Percentiles rank a stretch among this genome's conserved stretches.
These are phyloP conservation scores for Rhododendron mucronatum DNA, from an alignment of 148 eudicot genomes.

Conservation along the genomic window DNA sequence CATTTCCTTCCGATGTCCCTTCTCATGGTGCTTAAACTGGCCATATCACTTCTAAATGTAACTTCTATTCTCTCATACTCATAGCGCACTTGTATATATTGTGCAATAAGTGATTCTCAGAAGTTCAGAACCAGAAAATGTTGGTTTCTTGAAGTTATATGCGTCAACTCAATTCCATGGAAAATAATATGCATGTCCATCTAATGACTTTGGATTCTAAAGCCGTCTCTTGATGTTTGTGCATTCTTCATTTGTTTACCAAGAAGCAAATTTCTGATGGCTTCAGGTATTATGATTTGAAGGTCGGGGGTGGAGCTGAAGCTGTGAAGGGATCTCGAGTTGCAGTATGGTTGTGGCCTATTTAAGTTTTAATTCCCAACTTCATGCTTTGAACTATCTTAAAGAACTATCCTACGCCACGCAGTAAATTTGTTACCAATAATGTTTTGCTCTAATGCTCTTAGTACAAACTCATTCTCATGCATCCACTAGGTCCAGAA, in stretches of 20 bases:
- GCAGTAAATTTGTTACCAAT: neutral
- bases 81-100: neutral
- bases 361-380: slow-evolving; percentile 21
- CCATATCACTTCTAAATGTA: neutral
- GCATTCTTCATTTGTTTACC: neutral
- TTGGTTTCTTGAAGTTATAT: neutral
- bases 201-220: neutral
- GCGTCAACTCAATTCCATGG: neutral
- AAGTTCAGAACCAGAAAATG: neutral
- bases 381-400: neutral
- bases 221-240: neutral
- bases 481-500: neutral
- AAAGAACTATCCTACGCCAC: neutral
- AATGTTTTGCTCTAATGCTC: neutral
- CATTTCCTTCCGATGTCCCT: neutral
- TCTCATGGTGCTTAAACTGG: neutral
- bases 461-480: neutral
- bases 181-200: neutral
- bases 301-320: slow-evolving; percentile 72
- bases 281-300: slow-evolving; percentile 84
- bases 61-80: neutral
- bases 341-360: slow-evolving; percentile 79
- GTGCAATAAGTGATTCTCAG: neutral
- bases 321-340: slow-evolving; percentile 99
- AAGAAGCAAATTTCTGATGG: slow-evolving; percentile 7